These are phyloP conservation scores for Pochonia chlamydosporia DNA, from an alignment of 2,329 filamentous ascomycete species.

Conservation along the genomic window DNA sequence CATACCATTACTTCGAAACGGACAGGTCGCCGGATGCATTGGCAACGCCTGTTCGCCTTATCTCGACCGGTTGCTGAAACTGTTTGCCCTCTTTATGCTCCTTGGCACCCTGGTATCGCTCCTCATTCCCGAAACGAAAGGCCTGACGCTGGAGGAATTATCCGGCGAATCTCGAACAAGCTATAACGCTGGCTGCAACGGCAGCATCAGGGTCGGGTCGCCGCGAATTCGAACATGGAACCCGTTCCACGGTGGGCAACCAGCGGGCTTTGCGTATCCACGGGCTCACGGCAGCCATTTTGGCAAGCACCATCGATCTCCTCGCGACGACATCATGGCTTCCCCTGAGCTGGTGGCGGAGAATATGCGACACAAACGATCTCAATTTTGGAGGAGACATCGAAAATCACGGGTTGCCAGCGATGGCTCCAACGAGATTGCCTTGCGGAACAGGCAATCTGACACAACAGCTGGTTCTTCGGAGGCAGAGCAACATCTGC, in stretches of 20 bases:
- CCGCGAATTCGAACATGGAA: conserved; percentile 33
- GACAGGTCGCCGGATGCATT: conserved; percentile 41
- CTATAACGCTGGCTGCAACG: conserved; percentile 46
- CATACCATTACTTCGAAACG: conserved; percentile 54
- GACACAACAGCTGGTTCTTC: neutral
- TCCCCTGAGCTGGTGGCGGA: conserved; percentile 32
- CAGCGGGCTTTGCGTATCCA: conserved; percentile 45
- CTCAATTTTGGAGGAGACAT: conserved; percentile 23
- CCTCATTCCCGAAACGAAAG: conserved; percentile 73
- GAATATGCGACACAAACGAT: conserved; percentile 15
- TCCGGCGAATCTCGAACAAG: conserved; percentile 60
- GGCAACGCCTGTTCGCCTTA: conserved; percentile 48
- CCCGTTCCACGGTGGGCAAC: conserved; percentile 42
- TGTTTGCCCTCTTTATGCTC: conserved; percentile 78
- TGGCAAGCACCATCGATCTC: conserved; percentile 21
- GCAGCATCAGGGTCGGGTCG: conserved; percentile 35
- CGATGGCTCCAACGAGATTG: conserved; percentile 24
- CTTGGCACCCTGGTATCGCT: conserved; percentile 62
- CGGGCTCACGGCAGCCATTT: conserved; percentile 22
- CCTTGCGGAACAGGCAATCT: conserved; percentile 18
- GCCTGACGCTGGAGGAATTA: conserved; percentile 65
- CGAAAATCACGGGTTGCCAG: conserved; percentile 21
- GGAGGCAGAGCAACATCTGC: conserved; percentile 9
- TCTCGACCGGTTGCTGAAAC: conserved; percentile 69
- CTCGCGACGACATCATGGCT: conserved; percentile 36